These are phyloP conservation scores for Gossypium ekmanianum DNA, from an alignment of 345 rosid species.

Conservation along the genomic window DNA sequence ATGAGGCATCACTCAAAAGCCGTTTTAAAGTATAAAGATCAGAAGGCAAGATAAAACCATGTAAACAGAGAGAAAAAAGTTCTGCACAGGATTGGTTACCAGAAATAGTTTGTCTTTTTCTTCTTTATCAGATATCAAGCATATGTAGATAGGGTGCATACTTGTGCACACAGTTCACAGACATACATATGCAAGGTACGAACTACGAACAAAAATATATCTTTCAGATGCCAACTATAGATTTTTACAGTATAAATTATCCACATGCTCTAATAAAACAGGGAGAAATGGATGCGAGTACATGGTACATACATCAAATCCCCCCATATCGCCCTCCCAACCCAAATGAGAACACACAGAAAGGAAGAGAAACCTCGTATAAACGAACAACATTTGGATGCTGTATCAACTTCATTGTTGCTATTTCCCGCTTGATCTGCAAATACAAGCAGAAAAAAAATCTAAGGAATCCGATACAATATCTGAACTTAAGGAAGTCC, in stretches of 20 bases:
- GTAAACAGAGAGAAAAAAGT: neutral
- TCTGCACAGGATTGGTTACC: neutral
- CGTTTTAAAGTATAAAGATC: neutral
- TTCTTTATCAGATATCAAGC: neutral
- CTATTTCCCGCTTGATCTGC: conserved; percentile 88
- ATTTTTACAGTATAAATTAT: neutral
- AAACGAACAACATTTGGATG: conserved; percentile 91
- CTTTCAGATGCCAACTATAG: neutral
- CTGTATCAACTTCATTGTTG: conserved; percentile 87
- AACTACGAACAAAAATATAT: neutral
- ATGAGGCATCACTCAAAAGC: too few relatives aligned
- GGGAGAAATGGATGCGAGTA: neutral
- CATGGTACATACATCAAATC: neutral
- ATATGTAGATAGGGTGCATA: neutral
- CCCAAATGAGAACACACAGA: neutral
- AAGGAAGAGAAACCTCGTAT: conserved; percentile 56
- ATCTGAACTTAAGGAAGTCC: neutral
- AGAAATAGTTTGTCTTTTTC: neutral
- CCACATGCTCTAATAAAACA: neutral
- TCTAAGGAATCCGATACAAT: conserved; percentile 6
- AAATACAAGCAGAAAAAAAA: conserved; percentile 18
- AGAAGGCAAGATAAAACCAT: neutral
- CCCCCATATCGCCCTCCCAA: neutral
- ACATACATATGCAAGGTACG: neutral
- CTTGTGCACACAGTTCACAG: neutral